These are phyloP conservation scores for Cladosporium sp. DNA, from an alignment of 2,329 filamentous ascomycete genomes.

Conservation along the genomic window DNA sequence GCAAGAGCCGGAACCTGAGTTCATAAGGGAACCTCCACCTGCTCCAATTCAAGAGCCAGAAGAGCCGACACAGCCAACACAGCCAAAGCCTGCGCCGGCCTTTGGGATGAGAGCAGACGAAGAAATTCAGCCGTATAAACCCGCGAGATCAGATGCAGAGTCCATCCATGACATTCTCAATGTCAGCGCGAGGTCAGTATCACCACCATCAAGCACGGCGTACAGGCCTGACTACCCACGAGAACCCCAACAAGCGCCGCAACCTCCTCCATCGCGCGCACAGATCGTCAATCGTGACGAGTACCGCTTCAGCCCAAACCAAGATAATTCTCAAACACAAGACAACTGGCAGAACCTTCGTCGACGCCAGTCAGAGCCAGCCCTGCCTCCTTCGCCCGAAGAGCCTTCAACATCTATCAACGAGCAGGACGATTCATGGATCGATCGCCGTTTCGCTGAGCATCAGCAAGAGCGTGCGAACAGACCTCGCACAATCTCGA, in stretches of 20 bases:
- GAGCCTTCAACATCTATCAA: constrained; percentile 1
- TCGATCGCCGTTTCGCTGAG: constrained; percentile 27
- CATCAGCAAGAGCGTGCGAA: constrained; percentile 23
- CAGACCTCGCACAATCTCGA: constrained; percentile 1
- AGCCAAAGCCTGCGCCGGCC: neutral
- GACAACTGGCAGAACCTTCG: constrained; percentile 34
- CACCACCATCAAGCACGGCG: neutral
- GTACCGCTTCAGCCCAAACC: constrained; percentile 2
- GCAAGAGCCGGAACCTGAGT: neutral
- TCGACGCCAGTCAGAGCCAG: constrained; percentile 22
- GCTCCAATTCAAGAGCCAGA: neutral
- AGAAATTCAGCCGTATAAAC: neutral
- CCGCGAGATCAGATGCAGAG: neutral
- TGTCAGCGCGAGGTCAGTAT: neutral
- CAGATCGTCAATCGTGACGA: neutral
- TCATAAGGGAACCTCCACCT: neutral
- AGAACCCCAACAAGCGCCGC: neutral
- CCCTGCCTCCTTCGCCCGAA: neutral
- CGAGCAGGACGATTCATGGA: constrained; percentile 24
- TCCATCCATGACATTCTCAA: constrained; percentile 11
- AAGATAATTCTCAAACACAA: constrained; percentile 1
- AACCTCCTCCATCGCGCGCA: constrained; percentile 4
- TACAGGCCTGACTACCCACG: constrained; percentile 8
- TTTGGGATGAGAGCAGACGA: constrained; percentile 2
- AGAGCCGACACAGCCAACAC: neutral